Base-by-base conservation (phyloP, 179 eudicot species). In the Dionaea muscipula region DNA sequence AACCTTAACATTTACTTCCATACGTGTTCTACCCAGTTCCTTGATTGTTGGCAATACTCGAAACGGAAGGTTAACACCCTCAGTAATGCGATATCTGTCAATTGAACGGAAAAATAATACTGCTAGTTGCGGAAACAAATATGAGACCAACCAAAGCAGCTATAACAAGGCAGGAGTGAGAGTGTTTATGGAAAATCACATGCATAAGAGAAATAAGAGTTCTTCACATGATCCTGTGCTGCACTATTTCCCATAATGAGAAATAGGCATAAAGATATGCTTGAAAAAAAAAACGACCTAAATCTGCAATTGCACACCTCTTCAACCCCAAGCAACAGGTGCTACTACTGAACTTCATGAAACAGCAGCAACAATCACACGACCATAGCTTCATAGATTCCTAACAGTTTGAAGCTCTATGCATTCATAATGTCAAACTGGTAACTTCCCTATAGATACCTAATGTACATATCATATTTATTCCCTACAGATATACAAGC, bases 1-100 rank as follows among this genome's bases (percentile, higher is more conserved):
- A 61, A 91, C 98, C 98, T 91, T 91, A 25, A 91, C 98, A 65
- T 91, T 91, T 57, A 91, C 93, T 84, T 91, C 98, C 98, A 93
- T 88, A 33, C 99, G 96, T 49, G 99, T 93, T 65, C 96, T 81
- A 51, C 99, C 99, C 67, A 93, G 68, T 72, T 93, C 99, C 68
- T 93, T 93, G 66, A 93, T 93, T 55, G 99, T 83, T n/a, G 99
- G 99, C 72, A 88, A 81, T 59, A 93, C 96, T 49, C 94, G 86
- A 55, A 93, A 93, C 20, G 99, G 99, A 53, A 93, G 99, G 71
- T 93, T 93, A 54, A 93, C 99, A 53, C 99, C 96, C 80, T 93
- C 99, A 12, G 99, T 93, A 26, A 93, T 93, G 53, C 99, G 96
- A 61, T 93, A 93, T 72, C 99, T 93, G 73, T 33, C 36, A 57